A percentile compares a stretch with the other conserved stretches of the same genome.
phyloP scores from a whole-genome alignment of 495 filamentous ascomycete genomes.

The Emericellopsis terricola region DNA sequence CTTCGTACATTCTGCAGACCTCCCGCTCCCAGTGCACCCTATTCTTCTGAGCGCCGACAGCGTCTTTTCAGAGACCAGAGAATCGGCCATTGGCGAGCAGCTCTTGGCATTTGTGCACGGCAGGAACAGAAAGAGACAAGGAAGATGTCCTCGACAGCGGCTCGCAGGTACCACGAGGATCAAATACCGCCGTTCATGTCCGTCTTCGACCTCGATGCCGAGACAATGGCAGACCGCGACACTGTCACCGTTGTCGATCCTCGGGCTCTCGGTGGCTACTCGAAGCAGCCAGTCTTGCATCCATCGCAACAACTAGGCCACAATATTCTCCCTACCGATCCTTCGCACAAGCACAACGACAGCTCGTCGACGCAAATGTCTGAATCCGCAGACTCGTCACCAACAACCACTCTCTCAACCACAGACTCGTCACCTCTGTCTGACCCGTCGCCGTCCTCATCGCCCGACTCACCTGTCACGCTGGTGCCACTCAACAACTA shows the following conservation, averaged over 20 bases:
- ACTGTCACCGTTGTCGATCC: constrained; percentile 25
- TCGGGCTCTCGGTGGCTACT: constrained; percentile 15
- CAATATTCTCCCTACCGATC: constrained; percentile 15
- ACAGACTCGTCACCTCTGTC: constrained; percentile 74
- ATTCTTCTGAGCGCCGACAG: too few relatives aligned
- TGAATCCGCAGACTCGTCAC: constrained; percentile 83
- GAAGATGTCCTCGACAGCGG: constrained; percentile 36
- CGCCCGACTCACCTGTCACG: constrained; percentile 69
- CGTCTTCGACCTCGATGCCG: constrained; percentile 38
- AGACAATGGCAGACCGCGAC: constrained; percentile 22
- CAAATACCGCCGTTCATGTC: constrained; percentile 60
- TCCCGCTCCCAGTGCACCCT: too few relatives aligned
- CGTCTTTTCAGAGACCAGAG: too few relatives aligned
- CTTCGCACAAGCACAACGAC: constrained; percentile 37
- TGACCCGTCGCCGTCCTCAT: constrained; percentile 83
- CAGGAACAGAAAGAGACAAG: too few relatives aligned
- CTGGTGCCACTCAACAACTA: constrained; percentile 39
- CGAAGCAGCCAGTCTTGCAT: not conserved
- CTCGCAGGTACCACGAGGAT: constrained; percentile 37
- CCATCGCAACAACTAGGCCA: constrained; percentile 17
- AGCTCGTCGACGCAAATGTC: constrained; percentile 65
- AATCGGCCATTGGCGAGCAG: too few relatives aligned
- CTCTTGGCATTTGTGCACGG: too few relatives aligned
- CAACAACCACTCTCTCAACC: constrained; percentile 87
- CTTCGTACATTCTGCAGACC: too few relatives aligned